Percentiles rank a stretch among this genome's conserved stretches.
Conservation (phyloP, 345 rosid species). For the Populus nigra region DNA sequence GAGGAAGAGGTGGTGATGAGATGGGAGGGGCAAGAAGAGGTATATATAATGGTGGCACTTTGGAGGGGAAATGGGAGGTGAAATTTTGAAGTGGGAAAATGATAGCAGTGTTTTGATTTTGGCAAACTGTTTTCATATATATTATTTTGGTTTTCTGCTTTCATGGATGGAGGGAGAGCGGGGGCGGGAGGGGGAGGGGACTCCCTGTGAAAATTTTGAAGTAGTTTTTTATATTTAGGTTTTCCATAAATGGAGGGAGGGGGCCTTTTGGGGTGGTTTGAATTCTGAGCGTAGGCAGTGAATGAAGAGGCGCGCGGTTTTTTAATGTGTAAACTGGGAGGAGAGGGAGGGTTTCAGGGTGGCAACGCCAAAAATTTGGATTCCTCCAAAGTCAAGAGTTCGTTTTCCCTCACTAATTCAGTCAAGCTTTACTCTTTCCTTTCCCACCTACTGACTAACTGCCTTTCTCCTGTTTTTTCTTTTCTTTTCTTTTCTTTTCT, state of each 20-base stretch:
- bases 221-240: background rate
- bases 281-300: background rate
- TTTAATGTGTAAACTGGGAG: background rate
- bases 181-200: too few relatives aligned
- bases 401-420: background rate
- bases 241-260: background rate
- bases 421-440: background rate
- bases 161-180: background rate
- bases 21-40: background rate
- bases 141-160: background rate
- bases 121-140: background rate
- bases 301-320: background rate
- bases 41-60: slow-evolving; percentile 31
- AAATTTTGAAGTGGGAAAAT: slow-evolving; percentile 26
- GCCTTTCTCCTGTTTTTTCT: background rate
- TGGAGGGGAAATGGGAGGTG: slow-evolving; percentile 26
- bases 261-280: background rate
- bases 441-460: background rate
- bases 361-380: background rate
- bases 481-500: too few relatives aligned
- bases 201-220: too few relatives aligned
- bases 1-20: background rate
- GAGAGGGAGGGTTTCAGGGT: background rate
- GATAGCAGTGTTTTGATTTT: background rate
- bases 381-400: background rate